Percentiles rank a stretch among this genome's conserved stretches.
phyloP scores from a whole-genome alignment of 2,329 filamentous ascomycete species.

The Fusarium metavorans region DNA sequence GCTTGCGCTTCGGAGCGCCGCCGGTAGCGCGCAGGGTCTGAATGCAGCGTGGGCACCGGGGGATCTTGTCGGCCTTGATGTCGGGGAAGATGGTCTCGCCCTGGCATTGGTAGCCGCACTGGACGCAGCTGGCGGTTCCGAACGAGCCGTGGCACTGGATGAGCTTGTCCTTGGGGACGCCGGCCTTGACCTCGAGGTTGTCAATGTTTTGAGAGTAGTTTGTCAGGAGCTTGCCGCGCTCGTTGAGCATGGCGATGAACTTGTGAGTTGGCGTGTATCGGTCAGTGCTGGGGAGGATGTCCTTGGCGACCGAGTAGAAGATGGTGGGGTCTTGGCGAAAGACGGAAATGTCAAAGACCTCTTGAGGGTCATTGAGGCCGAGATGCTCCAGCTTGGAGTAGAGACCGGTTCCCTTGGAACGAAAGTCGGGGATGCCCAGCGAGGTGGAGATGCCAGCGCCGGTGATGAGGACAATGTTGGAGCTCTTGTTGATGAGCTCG shows the following conservation, averaged over 20 bases:
- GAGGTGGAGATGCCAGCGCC: conserved; percentile 97
- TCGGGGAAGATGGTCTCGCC: conserved; percentile 85
- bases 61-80: conserved; percentile 80
- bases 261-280: conserved; percentile 92
- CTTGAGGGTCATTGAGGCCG: conserved; percentile 85
- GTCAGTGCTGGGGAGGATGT: conserved; percentile 85
- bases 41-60: conserved; percentile 80
- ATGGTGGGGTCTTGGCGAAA: conserved; percentile 89
- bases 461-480: conserved; percentile 93
- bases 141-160: conserved; percentile 98
- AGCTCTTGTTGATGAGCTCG: conserved; percentile 75
- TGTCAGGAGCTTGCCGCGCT: conserved; percentile 89
- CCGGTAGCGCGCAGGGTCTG: conserved; percentile 58
- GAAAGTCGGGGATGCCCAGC: conserved; percentile 95
- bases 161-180: conserved; percentile 82
- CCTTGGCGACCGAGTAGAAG: conserved; percentile 92
- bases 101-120: conserved; percentile 79
- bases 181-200: conserved; percentile 90
- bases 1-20: conserved; percentile 53
- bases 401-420: conserved; percentile 91
- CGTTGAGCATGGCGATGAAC: conserved; percentile 90
- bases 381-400: conserved; percentile 87
- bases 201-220: conserved; percentile 99
- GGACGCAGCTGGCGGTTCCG: conserved; percentile 88
- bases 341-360: conserved; percentile 91